phyloP scores from a whole-genome alignment of 495 filamentous ascomycete species.

The Aspergillus wentii region DNA sequence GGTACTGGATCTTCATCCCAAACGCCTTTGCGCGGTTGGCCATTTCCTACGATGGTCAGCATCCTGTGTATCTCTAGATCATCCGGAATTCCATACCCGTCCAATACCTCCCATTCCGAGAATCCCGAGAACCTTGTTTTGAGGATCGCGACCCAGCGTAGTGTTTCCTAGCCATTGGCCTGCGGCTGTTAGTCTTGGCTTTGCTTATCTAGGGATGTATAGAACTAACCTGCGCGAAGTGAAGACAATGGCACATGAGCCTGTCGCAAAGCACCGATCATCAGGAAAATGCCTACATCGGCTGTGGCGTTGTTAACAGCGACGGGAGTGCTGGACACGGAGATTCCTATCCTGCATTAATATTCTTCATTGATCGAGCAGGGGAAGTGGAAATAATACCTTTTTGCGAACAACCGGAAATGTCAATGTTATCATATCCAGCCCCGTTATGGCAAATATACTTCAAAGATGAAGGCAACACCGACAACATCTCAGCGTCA shows the following conservation, averaged over 20 bases:
- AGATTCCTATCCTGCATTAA: conserved; percentile 39
- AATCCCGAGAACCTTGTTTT: conserved; percentile 69
- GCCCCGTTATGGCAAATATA: conserved; percentile 86
- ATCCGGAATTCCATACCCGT: conserved; percentile 21
- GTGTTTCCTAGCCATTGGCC: conserved; percentile 48
- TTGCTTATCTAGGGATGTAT: not conserved
- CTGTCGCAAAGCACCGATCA: conserved; percentile 64
- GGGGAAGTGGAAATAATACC: conserved; percentile 17
- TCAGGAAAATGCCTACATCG: conserved; percentile 65
- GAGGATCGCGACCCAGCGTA: conserved; percentile 60
- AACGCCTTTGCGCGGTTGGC: conserved; percentile 65
- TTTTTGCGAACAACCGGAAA: conserved; percentile 59
- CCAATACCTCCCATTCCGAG: conserved; percentile 88
- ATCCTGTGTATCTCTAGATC: no score
- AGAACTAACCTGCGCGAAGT: conserved; percentile 51
- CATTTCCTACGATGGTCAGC: conserved; percentile 48
- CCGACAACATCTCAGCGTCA: conserved; percentile 51
- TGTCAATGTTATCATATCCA: conserved; percentile 79
- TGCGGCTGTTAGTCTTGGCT: conserved; percentile 9
- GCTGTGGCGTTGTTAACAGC: conserved; percentile 70
- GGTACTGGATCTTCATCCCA: conserved; percentile 66
- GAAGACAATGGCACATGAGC: conserved; percentile 58
- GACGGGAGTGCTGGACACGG: conserved; percentile 61
- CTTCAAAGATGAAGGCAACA: conserved; percentile 60
- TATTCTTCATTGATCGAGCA: not conserved